Percentiles rank a stretch among this genome's conserved stretches.
phyloP scores from a whole-genome alignment of 2,329 filamentous ascomycete species.

The Aspergillus felis region DNA sequence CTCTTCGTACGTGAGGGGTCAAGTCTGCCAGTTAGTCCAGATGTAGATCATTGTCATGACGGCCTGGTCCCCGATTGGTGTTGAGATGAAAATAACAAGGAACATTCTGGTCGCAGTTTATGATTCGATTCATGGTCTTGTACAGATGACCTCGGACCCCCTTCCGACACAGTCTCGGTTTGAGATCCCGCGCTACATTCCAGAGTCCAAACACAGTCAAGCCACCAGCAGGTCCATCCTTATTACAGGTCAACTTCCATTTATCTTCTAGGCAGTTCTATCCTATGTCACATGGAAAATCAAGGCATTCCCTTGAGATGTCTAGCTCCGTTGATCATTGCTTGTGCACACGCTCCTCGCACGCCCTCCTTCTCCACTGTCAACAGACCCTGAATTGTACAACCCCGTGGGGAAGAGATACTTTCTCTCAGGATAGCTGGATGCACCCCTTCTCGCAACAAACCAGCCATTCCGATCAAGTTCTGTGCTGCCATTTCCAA shows the following conservation, averaged over 20 bases:
- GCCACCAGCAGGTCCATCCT: not conserved
- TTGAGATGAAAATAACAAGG: not conserved
- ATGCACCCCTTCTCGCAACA: conserved; percentile 58
- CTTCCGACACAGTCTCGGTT: not conserved
- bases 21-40: not conserved
- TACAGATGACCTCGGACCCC: not conserved
- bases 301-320: conserved; percentile 20
- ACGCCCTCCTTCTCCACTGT: conserved; percentile 56
- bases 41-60: not conserved
- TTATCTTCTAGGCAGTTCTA: not conserved
- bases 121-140: not conserved
- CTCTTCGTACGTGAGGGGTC: not conserved
- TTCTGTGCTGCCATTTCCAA: conserved; percentile 60
- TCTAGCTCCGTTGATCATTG: conserved; percentile 38
- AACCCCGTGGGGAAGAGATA: conserved; percentile 59
- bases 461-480: conserved; percentile 54
- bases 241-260: not conserved
- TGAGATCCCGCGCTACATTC: not conserved
- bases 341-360: conserved; percentile 52
- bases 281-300: conserved; percentile 3
- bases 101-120: not conserved
- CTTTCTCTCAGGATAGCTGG: conserved; percentile 59
- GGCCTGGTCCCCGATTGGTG: not conserved
- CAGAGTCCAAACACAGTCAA: not conserved
- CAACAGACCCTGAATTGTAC: conserved; percentile 58